These are phyloP conservation scores for Porphyrellus cyaneotinctus DNA, from an alignment of 768 basidiomycete genomes.

Conservation along the genomic window DNA sequence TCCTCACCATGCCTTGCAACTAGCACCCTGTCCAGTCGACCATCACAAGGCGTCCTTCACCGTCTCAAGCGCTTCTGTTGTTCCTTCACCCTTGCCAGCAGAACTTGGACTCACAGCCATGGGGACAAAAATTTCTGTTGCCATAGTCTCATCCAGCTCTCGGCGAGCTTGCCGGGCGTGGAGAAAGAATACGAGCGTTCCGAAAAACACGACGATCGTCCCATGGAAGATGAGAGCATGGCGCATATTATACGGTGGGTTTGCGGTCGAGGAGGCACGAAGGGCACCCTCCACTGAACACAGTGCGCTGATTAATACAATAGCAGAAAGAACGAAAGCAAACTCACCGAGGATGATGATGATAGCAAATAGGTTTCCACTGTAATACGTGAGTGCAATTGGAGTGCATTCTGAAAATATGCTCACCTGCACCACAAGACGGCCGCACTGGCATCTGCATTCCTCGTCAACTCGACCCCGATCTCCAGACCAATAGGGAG, in stretches of 20 bases:
- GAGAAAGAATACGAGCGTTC: conserved; percentile 45
- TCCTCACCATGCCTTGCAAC: neutral
- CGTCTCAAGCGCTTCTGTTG: neutral
- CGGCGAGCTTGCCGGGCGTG: conserved; percentile 62
- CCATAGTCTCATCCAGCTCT: conserved; percentile 56
- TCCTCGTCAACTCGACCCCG: conserved; percentile 74
- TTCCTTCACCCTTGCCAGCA: neutral
- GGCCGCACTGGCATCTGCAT: conserved; percentile 73
- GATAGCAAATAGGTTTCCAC: conserved; percentile 64
- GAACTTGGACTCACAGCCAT: neutral
- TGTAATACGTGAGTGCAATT: conserved; percentile 23
- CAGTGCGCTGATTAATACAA: neutral
- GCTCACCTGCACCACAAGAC: conserved; percentile 72
- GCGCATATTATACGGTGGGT: conserved; percentile 73
- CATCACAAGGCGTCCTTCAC: neutral
- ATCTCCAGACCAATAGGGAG: conserved; percentile 77
- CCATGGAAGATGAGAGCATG: conserved; percentile 66
- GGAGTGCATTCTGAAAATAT: neutral
- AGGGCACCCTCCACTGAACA: conserved; percentile 62
- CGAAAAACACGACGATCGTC: conserved; percentile 39
- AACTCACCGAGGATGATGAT: conserved; percentile 58
- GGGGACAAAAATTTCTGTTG: neutral
- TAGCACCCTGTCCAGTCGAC: neutral
- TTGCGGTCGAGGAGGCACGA: conserved; percentile 53
- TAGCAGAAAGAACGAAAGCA: neutral